Percentiles rank a stretch among this genome's conserved stretches.
Evolutionary conservation across 179 eudicot species (phyloP).

Genomic region (Silene vulgaris): DNA sequence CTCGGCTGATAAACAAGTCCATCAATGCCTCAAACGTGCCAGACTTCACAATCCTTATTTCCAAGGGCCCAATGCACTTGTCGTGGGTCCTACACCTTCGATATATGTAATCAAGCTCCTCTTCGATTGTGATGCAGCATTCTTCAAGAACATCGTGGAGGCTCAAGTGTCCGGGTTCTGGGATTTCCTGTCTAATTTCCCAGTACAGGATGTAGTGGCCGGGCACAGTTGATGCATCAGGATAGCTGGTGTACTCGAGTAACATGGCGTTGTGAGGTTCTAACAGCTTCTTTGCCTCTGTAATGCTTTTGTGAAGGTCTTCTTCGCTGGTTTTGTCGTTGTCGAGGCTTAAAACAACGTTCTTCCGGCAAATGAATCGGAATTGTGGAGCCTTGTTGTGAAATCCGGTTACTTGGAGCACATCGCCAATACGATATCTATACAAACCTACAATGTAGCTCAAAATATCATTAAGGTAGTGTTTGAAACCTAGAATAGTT

Average conservation of each 20-base stretch:
- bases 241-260: conserved; percentile 63
- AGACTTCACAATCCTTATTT: conserved; percentile 50
- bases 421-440: conserved; percentile 69
- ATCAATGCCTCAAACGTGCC: conserved; percentile 65
- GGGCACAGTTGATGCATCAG: conserved; percentile 58
- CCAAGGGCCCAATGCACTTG: conserved; percentile 65
- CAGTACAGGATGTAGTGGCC: conserved; percentile 79
- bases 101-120: conserved; percentile 57
- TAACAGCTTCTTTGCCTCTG: conserved; percentile 44
- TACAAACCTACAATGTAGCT: conserved; percentile 39
- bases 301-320: conserved; percentile 62
- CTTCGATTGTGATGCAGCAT: conserved; percentile 61
- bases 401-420: conserved; percentile 68
- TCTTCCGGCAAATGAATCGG: conserved; percentile 60
- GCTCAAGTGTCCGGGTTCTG: conserved; percentile 1
- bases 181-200: conserved; percentile 42
- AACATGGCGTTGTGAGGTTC: conserved; percentile 54
- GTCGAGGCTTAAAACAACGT: conserved; percentile 68
- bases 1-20: conserved; percentile 60
- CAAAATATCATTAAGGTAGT: neutral
- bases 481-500: neutral
- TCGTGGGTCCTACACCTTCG: conserved; percentile 54
- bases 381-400: conserved; percentile 69
- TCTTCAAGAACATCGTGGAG: conserved; percentile 36
- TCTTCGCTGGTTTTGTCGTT: conserved; percentile 68